Conservation (phyloP, 83 land plant genomes). For the Diphasiastrum complanatum region DNA sequence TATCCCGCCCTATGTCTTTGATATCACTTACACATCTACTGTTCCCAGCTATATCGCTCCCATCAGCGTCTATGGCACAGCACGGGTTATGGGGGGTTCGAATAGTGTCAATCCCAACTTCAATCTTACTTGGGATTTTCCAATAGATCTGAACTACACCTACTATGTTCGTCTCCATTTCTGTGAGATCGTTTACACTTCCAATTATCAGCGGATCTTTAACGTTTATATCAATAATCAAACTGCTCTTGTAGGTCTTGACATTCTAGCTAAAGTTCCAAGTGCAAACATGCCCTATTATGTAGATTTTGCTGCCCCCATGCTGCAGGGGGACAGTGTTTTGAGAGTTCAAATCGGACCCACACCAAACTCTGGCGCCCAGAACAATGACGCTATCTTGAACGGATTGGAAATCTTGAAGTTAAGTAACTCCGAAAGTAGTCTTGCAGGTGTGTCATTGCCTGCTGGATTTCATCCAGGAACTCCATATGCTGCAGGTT, state of each 20-base stretch:
- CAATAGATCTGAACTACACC: slow-evolving; percentile 33
- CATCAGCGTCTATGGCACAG: slow-evolving; percentile 41
- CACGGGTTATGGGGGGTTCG: slow-evolving; percentile 60
- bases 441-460: background rate
- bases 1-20: slow-evolving; percentile 13
- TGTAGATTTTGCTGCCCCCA: slow-evolving; percentile 36
- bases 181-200: slow-evolving; percentile 53
- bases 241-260: slow-evolving; percentile 28
- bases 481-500: slow-evolving; percentile 3
- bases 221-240: slow-evolving; percentile 44
- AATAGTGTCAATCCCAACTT: slow-evolving; percentile 13
- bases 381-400: slow-evolving; percentile 27
- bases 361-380: background rate
- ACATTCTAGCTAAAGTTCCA: slow-evolving; percentile 23
- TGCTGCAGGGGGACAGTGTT: background rate
- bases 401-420: slow-evolving; percentile 69
- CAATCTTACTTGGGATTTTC: slow-evolving; percentile 60
- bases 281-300: slow-evolving; percentile 25
- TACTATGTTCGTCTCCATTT: slow-evolving; percentile 65
- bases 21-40: slow-evolving; percentile 9
- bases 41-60: slow-evolving; percentile 47
- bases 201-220: slow-evolving; percentile 35
- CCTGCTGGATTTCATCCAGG: slow-evolving; percentile 9
- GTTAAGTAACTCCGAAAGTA: slow-evolving; percentile 31
- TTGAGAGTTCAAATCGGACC: slow-evolving; percentile 5